These are phyloP conservation scores for Fusarium sp. DNA, from an alignment of 2,329 filamentous ascomycete species.

Conservation along the genomic window DNA sequence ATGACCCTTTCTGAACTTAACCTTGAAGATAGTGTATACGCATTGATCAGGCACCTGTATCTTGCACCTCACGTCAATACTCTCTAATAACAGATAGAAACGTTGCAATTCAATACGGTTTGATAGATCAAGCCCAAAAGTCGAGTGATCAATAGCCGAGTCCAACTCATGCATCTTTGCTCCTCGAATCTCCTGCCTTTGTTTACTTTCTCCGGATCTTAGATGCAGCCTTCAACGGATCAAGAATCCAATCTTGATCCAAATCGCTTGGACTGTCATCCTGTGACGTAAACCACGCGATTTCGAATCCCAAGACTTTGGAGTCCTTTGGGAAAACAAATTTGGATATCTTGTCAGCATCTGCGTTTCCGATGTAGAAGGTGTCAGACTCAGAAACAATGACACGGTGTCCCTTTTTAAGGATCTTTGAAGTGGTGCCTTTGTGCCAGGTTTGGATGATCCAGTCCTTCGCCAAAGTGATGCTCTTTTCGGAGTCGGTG, in stretches of 20 bases:
- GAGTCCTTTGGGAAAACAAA: background rate
- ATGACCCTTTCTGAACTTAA: too few relatives aligned
- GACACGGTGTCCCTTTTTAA: background rate
- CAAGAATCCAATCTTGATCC: background rate
- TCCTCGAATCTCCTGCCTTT: rapidly evolving
- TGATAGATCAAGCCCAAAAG: rapidly evolving
- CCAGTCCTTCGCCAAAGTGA: background rate
- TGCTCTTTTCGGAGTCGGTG: background rate
- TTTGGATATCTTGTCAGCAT: background rate
- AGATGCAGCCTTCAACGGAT: conserved; percentile 1
- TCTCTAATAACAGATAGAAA: rapidly evolving
- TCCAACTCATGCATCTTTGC: rapidly evolving
- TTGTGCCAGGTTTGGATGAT: conserved; percentile 16
- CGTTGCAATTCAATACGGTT: rapidly evolving
- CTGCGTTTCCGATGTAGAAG: conserved; percentile 10
- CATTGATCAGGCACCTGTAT: background rate
- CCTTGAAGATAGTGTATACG: background rate
- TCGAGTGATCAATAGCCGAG: too few relatives aligned
- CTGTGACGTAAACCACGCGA: conserved; percentile 4
- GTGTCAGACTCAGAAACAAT: background rate
- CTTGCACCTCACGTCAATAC: background rate
- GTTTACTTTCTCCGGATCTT: background rate
- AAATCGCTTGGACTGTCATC: background rate
- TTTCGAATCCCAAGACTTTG: background rate
- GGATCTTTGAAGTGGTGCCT: background rate